Conservation (phyloP, 768 basidiomycete genomes). For the Peribolospora baueri region DNA sequence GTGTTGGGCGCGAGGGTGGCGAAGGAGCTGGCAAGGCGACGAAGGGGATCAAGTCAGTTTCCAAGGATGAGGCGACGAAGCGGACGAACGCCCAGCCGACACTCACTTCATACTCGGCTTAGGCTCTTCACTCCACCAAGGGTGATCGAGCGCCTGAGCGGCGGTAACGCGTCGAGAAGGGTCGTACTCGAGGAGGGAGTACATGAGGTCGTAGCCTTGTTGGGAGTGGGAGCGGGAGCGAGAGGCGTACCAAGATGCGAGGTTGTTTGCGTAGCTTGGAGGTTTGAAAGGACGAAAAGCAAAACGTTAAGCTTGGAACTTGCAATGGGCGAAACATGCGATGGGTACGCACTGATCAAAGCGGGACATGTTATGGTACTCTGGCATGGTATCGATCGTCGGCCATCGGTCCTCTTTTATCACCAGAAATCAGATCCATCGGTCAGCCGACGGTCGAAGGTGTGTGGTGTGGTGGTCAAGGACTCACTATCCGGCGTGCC, state of each 20-base stretch:
- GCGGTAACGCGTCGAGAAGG: conserved; percentile 68
- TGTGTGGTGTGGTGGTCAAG: not conserved
- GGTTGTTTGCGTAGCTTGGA: conserved; percentile 35
- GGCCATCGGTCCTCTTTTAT: conserved; percentile 66
- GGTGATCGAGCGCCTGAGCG: conserved; percentile 51
- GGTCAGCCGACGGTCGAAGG: not conserved
- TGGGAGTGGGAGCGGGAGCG: conserved; percentile 24
- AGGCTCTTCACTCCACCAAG: conserved; percentile 84
- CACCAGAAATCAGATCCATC: not conserved
- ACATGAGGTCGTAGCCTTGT: conserved; percentile 59
- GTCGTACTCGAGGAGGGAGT: conserved; percentile 66
- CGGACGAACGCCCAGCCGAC: no score
- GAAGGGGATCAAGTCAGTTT: not conserved
- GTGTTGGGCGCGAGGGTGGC: not conserved
- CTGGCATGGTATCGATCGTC: conserved; percentile 57
- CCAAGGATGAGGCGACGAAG: not conserved
- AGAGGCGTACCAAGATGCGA: conserved; percentile 40
- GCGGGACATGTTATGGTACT: conserved; percentile 57
- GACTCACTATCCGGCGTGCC: conserved; percentile 60
- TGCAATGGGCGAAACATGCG: conserved; percentile 2
- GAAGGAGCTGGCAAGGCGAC: not conserved
- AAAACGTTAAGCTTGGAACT: not conserved
- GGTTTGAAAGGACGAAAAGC: conserved; percentile 6
- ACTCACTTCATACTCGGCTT: conserved; percentile 61
- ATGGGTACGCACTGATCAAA: conserved; percentile 38